phyloP scores from a whole-genome alignment of 2,329 filamentous ascomycete species.

The Aaosphaeria arxii region DNA sequence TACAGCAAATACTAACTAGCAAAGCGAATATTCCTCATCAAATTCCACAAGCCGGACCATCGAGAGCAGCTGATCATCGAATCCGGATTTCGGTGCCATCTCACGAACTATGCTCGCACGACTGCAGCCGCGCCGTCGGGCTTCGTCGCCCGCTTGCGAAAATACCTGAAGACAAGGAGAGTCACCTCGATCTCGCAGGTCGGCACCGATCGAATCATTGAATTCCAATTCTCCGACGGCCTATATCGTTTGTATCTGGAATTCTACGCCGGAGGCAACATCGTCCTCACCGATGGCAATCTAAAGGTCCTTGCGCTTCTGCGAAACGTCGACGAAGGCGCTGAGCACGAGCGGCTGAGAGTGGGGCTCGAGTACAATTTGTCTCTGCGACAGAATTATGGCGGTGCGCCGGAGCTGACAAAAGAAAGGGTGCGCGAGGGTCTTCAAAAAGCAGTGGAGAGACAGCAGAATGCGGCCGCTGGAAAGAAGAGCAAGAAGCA shows the following conservation, averaged over 20 bases:
- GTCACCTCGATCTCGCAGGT: conserved; percentile 80
- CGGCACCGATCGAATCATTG: conserved; percentile 89
- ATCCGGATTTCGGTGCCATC: conserved; percentile 91
- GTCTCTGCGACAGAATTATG: conserved; percentile 79
- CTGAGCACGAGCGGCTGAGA: conserved; percentile 78
- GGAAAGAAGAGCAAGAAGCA: conserved; percentile 71
- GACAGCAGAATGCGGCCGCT: conserved; percentile 50
- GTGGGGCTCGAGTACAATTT: conserved; percentile 76
- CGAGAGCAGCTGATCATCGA: conserved; percentile 91
- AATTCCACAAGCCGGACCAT: conserved; percentile 85
- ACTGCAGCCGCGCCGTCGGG: conserved; percentile 79
- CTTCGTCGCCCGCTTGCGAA: conserved; percentile 83
- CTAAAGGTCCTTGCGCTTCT: conserved; percentile 78
- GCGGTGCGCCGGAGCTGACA: conserved; percentile 71
- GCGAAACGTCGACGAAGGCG: conserved; percentile 75
- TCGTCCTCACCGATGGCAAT: conserved; percentile 84
- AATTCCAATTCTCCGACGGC: conserved; percentile 90
- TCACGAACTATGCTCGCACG: conserved; percentile 85
- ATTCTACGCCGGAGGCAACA: conserved; percentile 94
- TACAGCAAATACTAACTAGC: too few species aligned
- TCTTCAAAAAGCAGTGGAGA: conserved; percentile 64
- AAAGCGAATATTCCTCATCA: conserved; percentile 86
- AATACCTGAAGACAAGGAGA: conserved; percentile 81
- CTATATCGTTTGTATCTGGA: conserved; percentile 84
- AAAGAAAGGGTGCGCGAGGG: conserved; percentile 68